These are phyloP conservation scores for Mytilinidion resinicola DNA, from an alignment of 495 filamentous ascomycete species.

Conservation along the genomic window DNA sequence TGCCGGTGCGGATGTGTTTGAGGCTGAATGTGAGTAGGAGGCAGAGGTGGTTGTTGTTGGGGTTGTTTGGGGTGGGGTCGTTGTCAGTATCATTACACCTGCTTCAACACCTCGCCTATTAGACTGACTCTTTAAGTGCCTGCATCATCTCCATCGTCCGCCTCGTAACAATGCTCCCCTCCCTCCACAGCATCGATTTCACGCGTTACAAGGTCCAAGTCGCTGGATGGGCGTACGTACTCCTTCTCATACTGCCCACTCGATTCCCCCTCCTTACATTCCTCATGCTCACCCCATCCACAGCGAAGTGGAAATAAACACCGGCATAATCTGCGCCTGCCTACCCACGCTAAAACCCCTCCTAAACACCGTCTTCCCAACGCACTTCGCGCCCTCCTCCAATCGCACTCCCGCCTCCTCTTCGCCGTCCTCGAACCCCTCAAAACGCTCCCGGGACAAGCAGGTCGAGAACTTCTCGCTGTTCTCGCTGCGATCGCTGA, in stretches of 20 bases:
- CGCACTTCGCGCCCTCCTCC: neutral
- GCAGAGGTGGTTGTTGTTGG: neutral
- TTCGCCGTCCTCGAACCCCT: too few relatives aligned
- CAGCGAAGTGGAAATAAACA: conserved; percentile 1
- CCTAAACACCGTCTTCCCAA: neutral
- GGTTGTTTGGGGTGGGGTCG: neutral
- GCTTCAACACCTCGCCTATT: neutral
- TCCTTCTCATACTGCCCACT: neutral
- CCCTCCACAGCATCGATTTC: neutral
- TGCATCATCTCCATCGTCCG: neutral
- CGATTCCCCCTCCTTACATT: too few relatives aligned
- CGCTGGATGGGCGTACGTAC: conserved; percentile 3
- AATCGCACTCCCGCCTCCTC: neutral
- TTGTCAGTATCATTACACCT: neutral
- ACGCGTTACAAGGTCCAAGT: conserved; percentile 1
- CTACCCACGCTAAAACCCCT: conserved; percentile 1
- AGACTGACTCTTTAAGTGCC: neutral
- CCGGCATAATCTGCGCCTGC: conserved; percentile 2
- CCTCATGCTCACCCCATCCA: neutral
- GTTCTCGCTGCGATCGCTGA: too few relatives aligned
- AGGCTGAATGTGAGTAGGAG: neutral
- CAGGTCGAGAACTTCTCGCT: too few relatives aligned
- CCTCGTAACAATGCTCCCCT: neutral
- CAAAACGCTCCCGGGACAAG: too few relatives aligned
- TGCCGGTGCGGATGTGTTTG: conserved; percentile 4